Percentiles rank a stretch among this genome's conserved stretches.
phyloP scores from a whole-genome alignment of 306 rosid genomes.

The Sicyos edulis region DNA sequence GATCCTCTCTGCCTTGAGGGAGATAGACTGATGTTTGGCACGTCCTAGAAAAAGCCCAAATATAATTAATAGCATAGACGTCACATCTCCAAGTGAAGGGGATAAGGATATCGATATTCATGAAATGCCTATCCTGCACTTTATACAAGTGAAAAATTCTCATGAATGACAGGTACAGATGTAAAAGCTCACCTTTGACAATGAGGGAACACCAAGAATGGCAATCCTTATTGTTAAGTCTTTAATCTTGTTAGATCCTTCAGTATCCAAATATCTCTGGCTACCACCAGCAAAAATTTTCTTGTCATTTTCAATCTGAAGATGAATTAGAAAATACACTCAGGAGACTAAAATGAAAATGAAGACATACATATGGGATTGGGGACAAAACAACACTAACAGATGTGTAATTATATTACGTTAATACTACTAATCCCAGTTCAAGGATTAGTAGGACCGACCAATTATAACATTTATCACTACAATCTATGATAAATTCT shows the following conservation, averaged over 20 bases:
- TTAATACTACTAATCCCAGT: too few relatives aligned
- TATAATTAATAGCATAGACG: constrained; percentile 24
- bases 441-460: too few relatives aligned
- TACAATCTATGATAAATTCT: too few relatives aligned
- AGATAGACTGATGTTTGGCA: constrained; percentile 41
- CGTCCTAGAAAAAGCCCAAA: constrained; percentile 39
- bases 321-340: constrained; percentile 25
- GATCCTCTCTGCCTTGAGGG: constrained; percentile 63
- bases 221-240: constrained; percentile 69
- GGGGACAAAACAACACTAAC: too few relatives aligned
- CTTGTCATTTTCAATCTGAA: constrained; percentile 30
- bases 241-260: constrained; percentile 42
- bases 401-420: too few relatives aligned
- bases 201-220: constrained; percentile 62
- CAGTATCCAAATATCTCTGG: constrained; percentile 48
- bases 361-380: too few relatives aligned
- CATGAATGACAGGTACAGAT: constrained; percentile 12
- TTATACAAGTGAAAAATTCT: constrained; percentile 7
- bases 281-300: constrained; percentile 27
- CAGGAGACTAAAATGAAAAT: background rate
- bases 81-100: background rate
- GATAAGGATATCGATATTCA: constrained; percentile 14
- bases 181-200: constrained; percentile 44
- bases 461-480: too few relatives aligned
- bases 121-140: constrained; percentile 3